Percentiles rank a stretch among this genome's conserved stretches.
Conservation (phyloP, 108 stramenopile species). For the Nitzschia sp. region DNA sequence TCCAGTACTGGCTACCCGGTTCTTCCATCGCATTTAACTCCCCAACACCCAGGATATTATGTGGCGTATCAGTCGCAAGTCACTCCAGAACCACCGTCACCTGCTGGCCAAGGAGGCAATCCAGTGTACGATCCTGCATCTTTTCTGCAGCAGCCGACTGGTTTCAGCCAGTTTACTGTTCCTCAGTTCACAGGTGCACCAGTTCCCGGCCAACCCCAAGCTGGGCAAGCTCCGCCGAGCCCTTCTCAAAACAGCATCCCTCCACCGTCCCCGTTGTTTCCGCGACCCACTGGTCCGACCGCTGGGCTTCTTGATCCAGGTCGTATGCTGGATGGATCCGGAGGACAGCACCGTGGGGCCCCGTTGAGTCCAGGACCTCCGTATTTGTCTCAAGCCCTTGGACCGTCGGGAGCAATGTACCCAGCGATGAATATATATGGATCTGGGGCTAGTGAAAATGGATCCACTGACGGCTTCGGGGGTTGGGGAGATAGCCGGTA, state of each 20-base stretch:
- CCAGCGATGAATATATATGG: slow-evolving; percentile 5
- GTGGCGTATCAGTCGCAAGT: slow-evolving; percentile 34
- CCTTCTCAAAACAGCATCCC: slow-evolving; percentile 31
- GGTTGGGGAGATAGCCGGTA: slow-evolving; percentile 39
- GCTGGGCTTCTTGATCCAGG: slow-evolving; percentile 20
- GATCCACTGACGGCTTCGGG: slow-evolving; percentile 11
- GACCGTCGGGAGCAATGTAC: slow-evolving; percentile 13
- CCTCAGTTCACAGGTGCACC: slow-evolving; percentile 20
- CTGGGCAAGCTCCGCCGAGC: slow-evolving; percentile 24
- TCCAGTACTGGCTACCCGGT: slow-evolving; percentile 16
- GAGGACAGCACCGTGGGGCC: slow-evolving; percentile 1
- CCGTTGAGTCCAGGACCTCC: slow-evolving; percentile 29
- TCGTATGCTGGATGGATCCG: slow-evolving; percentile 18
- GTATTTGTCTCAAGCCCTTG: slow-evolving; percentile 20
- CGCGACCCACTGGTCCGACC: slow-evolving; percentile 13
- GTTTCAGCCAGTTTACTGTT: slow-evolving; percentile 22
- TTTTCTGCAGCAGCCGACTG: slow-evolving; percentile 33
- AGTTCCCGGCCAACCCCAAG: not conserved
- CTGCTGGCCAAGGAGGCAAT: slow-evolving; percentile 14
- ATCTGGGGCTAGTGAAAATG: not conserved
- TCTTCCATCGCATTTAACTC: slow-evolving; percentile 31
- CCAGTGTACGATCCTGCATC: slow-evolving; percentile 32
- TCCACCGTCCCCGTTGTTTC: slow-evolving; percentile 50
- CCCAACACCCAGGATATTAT: slow-evolving; percentile 32
- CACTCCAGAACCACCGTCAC: slow-evolving; percentile 45